These are phyloP conservation scores for Backusella liffmaniae DNA, from an alignment of 192 early-diverging fungal species.

Conservation along the genomic window DNA sequence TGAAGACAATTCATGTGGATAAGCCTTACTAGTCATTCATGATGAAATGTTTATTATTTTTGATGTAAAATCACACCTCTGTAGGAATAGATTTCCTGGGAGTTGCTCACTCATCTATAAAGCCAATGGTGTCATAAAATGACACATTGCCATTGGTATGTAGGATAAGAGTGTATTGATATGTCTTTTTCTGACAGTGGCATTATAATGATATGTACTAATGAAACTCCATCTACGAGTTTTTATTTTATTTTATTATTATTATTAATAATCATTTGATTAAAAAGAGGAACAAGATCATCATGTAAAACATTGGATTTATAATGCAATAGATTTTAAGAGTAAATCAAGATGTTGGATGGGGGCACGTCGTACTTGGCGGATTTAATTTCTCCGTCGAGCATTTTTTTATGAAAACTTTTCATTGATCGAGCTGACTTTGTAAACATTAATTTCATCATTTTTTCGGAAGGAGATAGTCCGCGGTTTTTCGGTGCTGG, in stretches of 20 bases:
- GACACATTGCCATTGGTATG: background rate
- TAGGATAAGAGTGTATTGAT: background rate
- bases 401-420: background rate
- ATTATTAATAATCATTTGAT: background rate
- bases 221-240: background rate
- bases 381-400: background rate
- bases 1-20: background rate
- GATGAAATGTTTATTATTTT: background rate
- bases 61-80: background rate
- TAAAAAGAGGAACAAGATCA: background rate
- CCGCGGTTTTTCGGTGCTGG: background rate
- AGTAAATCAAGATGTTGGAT: background rate
- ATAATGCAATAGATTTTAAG: background rate
- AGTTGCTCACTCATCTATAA: background rate
- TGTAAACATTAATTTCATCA: background rate
- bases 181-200: background rate
- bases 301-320: background rate
- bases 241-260: background rate
- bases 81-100: background rate
- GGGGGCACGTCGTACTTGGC: background rate
- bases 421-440: background rate
- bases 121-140: background rate
- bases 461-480: background rate
- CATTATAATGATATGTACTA: background rate
- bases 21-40: background rate